Evolutionary conservation across 75 land plant genomes (phyloP).

Genomic region (Picea sitchensis): DNA sequence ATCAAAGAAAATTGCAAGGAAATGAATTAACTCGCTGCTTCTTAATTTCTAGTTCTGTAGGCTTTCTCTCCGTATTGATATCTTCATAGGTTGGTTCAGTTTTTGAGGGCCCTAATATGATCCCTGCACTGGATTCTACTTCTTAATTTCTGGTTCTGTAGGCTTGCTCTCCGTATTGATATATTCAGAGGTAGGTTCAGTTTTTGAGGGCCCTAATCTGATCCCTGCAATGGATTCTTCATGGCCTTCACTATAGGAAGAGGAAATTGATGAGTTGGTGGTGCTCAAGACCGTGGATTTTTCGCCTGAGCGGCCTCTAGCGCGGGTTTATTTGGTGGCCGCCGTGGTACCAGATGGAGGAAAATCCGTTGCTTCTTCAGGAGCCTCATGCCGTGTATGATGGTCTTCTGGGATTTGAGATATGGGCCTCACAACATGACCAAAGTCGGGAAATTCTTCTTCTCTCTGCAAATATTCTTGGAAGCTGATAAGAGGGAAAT

Average conservation of each 20-base stretch:
- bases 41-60: conserved; percentile 34
- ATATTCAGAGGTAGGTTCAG: not conserved
- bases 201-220: not conserved
- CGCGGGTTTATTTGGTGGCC: too few relatives aligned
- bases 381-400: too few relatives aligned
- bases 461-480: too few relatives aligned
- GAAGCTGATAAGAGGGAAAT: too few relatives aligned
- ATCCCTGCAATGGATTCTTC: too few relatives aligned
- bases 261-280: conserved; percentile 46
- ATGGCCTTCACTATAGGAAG: conserved; percentile 19
- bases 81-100: not conserved
- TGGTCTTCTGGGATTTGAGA: too few relatives aligned
- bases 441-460: too few relatives aligned
- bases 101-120: not conserved
- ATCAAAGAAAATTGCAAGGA: too few relatives aligned
- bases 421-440: too few relatives aligned
- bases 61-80: conserved; percentile 19
- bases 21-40: too few relatives aligned
- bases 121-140: conserved; percentile 13
- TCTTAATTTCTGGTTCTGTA: conserved; percentile 31
- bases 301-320: not conserved
- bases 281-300: conserved; percentile 10
- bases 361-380: too few relatives aligned
- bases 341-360: too few relatives aligned
- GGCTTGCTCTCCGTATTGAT: conserved; percentile 23